Evolutionary conservation across 495 filamentous ascomycete species (phyloP).

Genomic region (Niebla homalea): DNA sequence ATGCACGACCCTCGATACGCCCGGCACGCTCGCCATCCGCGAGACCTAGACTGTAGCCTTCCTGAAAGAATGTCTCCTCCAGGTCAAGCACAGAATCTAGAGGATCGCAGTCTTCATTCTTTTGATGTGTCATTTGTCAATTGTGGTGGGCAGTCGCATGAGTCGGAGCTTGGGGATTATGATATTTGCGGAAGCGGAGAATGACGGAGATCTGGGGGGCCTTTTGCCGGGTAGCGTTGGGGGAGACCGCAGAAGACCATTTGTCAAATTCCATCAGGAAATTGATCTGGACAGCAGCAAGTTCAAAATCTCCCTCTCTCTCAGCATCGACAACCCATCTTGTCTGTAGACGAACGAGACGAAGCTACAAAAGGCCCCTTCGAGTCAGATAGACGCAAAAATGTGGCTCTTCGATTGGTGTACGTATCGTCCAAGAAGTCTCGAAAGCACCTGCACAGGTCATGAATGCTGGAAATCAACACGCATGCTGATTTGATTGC

Average conservation of each 20-base stretch:
- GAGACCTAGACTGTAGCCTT: slow-evolving; percentile 65
- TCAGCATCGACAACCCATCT: not conserved
- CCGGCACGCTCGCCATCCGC: slow-evolving; percentile 70
- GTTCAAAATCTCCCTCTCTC: not conserved
- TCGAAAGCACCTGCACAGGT: no score
- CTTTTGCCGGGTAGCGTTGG: no score
- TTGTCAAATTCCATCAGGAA: not conserved
- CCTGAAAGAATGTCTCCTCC: slow-evolving; percentile 73
- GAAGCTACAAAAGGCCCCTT: no score
- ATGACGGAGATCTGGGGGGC: no score
- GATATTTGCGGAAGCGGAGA: no score
- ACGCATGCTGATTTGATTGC: no score
- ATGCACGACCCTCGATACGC: slow-evolving; percentile 71
- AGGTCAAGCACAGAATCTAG: slow-evolving; percentile 61
- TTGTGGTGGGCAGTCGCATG: not conserved
- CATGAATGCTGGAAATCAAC: no score
- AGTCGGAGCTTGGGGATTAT: no score
- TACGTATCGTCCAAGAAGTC: not conserved
- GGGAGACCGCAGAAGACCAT: not conserved
- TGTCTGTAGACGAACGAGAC: no score
- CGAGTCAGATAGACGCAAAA: not conserved
- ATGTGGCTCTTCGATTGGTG: slow-evolving; percentile 6
- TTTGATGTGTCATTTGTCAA: not conserved
- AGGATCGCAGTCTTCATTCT: slow-evolving; percentile 2
- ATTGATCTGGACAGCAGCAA: not conserved